These are phyloP conservation scores for Alternaria longipes DNA, from an alignment of 2,329 filamentous ascomycete genomes.

Conservation along the genomic window DNA sequence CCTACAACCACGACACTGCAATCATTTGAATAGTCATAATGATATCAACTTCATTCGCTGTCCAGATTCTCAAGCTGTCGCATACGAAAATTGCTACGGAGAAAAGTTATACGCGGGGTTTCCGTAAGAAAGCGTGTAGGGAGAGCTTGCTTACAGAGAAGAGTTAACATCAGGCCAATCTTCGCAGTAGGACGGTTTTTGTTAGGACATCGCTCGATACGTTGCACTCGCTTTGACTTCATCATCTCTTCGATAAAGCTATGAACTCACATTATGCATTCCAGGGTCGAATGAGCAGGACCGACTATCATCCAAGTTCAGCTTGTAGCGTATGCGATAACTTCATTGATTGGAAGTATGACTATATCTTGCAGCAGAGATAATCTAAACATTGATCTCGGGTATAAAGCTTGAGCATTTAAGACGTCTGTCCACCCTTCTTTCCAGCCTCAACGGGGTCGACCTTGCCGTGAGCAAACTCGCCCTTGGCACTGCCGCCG, in stretches of 20 bases:
- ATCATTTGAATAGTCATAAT: too few relatives aligned
- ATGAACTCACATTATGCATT: background rate
- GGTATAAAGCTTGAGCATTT: background rate
- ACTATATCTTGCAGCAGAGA: background rate
- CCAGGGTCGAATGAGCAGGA: background rate
- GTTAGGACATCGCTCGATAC: too few relatives aligned
- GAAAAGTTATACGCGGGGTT: too few relatives aligned
- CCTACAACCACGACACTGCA: too few relatives aligned
- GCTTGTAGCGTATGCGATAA: background rate
- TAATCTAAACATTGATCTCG: background rate
- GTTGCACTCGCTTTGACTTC: too few relatives aligned
- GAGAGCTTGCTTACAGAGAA: too few relatives aligned
- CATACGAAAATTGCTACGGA: too few relatives aligned
- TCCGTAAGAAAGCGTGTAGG: too few relatives aligned
- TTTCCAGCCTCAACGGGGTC: conserved; percentile 24
- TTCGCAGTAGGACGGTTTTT: accelerated
- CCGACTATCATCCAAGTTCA: too few relatives aligned
- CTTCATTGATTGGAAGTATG: background rate
- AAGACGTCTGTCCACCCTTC: conserved; percentile 23
- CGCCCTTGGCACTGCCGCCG: conserved; percentile 14
- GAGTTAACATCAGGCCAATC: accelerated
- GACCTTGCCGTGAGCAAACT: background rate
- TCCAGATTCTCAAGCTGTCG: too few relatives aligned
- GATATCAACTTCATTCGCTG: too few relatives aligned
- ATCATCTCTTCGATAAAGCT: accelerated